phyloP scores from a whole-genome alignment of 257 asterid genomes.

The Penstemon davidsonii region DNA sequence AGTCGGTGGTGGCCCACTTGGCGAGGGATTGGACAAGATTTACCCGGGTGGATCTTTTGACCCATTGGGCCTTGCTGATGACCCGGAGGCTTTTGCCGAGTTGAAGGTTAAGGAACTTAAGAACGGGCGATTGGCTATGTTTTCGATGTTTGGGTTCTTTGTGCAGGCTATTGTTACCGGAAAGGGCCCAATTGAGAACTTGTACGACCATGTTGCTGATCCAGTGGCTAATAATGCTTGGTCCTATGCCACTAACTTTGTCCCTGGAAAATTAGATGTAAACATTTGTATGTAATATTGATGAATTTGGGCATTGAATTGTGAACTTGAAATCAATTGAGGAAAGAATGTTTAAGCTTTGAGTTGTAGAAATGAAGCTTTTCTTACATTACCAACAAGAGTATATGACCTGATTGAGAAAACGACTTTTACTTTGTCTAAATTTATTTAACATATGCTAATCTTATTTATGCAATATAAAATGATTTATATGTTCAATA shows the following conservation, averaged over 20 bases:
- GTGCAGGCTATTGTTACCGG: constrained; percentile 91
- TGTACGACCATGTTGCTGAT: constrained; percentile 69
- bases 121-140: constrained; percentile 75
- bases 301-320: constrained; percentile 6
- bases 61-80: constrained; percentile 73
- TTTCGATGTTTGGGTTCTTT: constrained; percentile 75
- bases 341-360: neutral
- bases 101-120: constrained; percentile 62
- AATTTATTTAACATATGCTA: too few relatives aligned
- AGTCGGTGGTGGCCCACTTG: constrained; percentile 89
- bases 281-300: neutral
- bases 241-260: constrained; percentile 89
- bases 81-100: constrained; percentile 56
- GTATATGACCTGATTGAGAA: too few relatives aligned
- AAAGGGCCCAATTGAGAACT: constrained; percentile 82
- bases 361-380: neutral
- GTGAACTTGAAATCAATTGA: too few relatives aligned
- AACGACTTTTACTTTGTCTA: too few relatives aligned
- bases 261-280: constrained; percentile 59
- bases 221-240: constrained; percentile 88
- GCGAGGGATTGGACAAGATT: constrained; percentile 83
- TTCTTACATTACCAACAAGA: too few relatives aligned
- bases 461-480: too few relatives aligned
- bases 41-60: constrained; percentile 85
- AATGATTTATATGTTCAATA: too few relatives aligned